Conservation (phyloP, 805 yeast species). For the Candida loeiensis region DNA sequence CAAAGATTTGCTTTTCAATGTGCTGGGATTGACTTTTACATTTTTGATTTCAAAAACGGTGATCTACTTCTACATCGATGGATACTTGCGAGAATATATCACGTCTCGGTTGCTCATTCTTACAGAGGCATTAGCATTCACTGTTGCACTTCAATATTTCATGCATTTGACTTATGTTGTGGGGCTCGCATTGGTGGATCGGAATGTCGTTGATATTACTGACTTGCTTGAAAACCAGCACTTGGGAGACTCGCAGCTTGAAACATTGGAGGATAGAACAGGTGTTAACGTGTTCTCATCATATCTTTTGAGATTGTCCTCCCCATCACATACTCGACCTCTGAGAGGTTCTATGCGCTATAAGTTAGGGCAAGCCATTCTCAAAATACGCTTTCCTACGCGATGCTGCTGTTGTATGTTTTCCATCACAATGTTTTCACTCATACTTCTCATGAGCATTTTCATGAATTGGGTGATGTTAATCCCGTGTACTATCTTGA, state of each 20-base stretch:
- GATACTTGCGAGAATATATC: slow-evolving; percentile 13
- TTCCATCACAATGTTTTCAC: slow-evolving; percentile 18
- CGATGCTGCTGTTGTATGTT: slow-evolving; percentile 18
- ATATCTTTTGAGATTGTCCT: slow-evolving; percentile 17
- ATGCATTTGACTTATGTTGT: slow-evolving; percentile 63
- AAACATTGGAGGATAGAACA: slow-evolving; percentile 15
- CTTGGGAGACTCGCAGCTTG: slow-evolving; percentile 2
- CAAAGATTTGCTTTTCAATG: slow-evolving; percentile 19
- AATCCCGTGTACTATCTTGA: slow-evolving; percentile 17
- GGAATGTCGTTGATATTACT: slow-evolving; percentile 57
- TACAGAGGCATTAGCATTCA: slow-evolving; percentile 29
- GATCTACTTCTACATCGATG: slow-evolving; percentile 13
- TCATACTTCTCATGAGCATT: slow-evolving; percentile 15
- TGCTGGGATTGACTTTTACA: slow-evolving; percentile 13
- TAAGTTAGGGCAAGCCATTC: slow-evolving; percentile 30
- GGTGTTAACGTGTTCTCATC: slow-evolving; percentile 28
- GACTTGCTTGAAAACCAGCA: slow-evolving; percentile 34
- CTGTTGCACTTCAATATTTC: slow-evolving; percentile 55
- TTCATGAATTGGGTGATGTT: slow-evolving; percentile 20
- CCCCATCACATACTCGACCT: slow-evolving; percentile 14
- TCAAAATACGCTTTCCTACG: slow-evolving; percentile 39
- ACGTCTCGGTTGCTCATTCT: slow-evolving; percentile 17
- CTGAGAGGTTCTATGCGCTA: slow-evolving; percentile 20
- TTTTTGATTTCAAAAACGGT: slow-evolving; percentile 9
- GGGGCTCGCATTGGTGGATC: slow-evolving; percentile 65